Conservation (phyloP, 1,284 basidiomycete species). For the Cryptococcus sp. region DNA sequence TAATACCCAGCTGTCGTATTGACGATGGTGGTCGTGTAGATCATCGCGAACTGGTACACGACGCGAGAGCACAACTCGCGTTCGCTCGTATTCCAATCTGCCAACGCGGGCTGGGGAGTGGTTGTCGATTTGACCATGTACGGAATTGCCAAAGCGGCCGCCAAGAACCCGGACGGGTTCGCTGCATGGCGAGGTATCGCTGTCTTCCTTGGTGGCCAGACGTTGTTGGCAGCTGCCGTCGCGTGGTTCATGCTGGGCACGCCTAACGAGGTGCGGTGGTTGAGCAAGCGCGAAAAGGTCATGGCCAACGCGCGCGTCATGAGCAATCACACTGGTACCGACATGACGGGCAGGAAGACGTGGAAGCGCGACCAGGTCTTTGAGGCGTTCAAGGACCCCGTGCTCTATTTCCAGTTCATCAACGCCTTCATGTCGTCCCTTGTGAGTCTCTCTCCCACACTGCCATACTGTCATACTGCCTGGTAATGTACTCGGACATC, state of each 20-base stretch:
- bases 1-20: not conserved
- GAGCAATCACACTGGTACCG: conserved; percentile 40
- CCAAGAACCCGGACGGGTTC: conserved; percentile 25
- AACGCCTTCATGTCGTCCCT: conserved; percentile 31
- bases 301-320: conserved; percentile 40
- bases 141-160: conserved; percentile 31
- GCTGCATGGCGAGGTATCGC: conserved; percentile 38
- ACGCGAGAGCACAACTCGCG: conserved; percentile 32
- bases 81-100: conserved; percentile 27
- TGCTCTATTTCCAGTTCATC: conserved; percentile 39
- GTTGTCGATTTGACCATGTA: conserved; percentile 33
- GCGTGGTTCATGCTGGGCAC: conserved; percentile 39
- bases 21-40: not conserved
- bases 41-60: conserved; percentile 32
- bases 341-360: conserved; percentile 28
- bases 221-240: conserved; percentile 27
- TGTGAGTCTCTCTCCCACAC: conserved; percentile 4
- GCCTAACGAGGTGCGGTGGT: conserved; percentile 42
- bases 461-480: too few relatives aligned
- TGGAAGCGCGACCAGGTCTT: conserved; percentile 45
- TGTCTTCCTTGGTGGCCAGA: conserved; percentile 43
- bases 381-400: conserved; percentile 34
- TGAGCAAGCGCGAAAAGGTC: conserved; percentile 30
- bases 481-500: not conserved
- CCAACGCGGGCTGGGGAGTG: conserved; percentile 32